Percentiles rank a stretch among this genome's conserved stretches.
Conservation (phyloP, 2,329 filamentous ascomycete genomes). For the Fusarium humuli region DNA sequence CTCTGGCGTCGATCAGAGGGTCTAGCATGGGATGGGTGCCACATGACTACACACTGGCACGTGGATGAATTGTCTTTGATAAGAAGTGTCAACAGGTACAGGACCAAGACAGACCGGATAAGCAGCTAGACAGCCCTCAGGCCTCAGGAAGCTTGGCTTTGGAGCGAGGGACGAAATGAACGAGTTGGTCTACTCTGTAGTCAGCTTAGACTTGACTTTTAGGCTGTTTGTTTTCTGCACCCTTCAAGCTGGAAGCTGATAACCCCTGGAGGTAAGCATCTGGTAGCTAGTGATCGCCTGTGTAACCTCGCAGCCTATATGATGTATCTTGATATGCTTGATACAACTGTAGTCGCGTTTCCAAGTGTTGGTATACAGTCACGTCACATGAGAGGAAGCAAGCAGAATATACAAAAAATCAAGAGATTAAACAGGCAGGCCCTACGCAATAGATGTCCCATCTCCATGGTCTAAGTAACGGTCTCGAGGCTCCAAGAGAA, state of each 20-base stretch:
- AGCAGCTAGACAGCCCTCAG: not conserved
- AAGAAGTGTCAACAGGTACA: constrained; percentile 11
- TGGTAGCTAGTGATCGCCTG: not conserved
- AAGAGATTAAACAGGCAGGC: constrained; percentile 50
- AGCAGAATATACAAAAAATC: constrained; percentile 41
- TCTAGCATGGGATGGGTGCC: constrained; percentile 33
- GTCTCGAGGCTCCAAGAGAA: constrained; percentile 54
- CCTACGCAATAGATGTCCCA: constrained; percentile 51
- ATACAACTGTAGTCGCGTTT: not conserved
- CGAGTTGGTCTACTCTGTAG: not conserved
- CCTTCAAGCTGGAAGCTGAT: not conserved
- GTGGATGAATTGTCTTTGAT: constrained; percentile 25
- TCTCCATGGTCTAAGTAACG: constrained; percentile 55
- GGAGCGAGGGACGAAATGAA: not conserved
- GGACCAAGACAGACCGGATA: constrained; percentile 2
- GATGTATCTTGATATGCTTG: not conserved
- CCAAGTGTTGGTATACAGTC: not conserved
- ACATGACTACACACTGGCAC: constrained; percentile 38
- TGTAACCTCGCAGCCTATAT: not conserved
- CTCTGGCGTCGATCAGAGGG: constrained; percentile 30
- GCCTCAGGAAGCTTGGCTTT: not conserved
- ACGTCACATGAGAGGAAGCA: constrained; percentile 3
- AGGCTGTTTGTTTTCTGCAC: not conserved
- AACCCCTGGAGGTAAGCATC: not conserved
- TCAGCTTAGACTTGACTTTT: not conserved